Evolutionary conservation across 805 yeast genomes (phyloP).

Genomic region (Sugiyamaella boreocaroliniensis): DNA sequence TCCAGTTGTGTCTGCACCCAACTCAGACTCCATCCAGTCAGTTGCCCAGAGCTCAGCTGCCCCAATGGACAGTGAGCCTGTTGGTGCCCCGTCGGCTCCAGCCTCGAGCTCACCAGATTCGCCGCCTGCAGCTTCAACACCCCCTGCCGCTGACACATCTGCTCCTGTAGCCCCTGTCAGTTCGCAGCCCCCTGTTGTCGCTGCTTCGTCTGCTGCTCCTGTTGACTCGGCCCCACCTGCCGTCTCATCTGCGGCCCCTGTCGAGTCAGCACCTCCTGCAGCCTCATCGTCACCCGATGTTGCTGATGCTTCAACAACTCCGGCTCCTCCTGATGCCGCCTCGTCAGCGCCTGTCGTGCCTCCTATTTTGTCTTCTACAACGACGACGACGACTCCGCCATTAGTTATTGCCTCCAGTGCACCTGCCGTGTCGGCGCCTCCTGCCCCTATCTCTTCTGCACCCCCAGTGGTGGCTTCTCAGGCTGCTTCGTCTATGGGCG

Average conservation of each 20-base stretch:
- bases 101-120: not conserved
- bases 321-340: too few species aligned
- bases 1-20: not conserved
- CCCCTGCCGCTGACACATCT: constrained; percentile 3
- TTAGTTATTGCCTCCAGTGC: not conserved
- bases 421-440: not conserved
- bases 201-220: constrained; percentile 6
- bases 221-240: not conserved
- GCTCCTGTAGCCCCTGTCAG: constrained; percentile 4
- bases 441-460: not conserved
- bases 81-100: not conserved
- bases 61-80: not conserved
- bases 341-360: not conserved
- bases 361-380: not conserved
- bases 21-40: not conserved
- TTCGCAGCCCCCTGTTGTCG: constrained; percentile 5
- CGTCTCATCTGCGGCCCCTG: not conserved
- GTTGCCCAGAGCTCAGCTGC: not conserved
- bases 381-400: not conserved
- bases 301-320: not conserved
- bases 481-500: not conserved
- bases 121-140: not conserved
- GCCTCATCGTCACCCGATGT: not conserved
- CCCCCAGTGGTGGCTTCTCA: not conserved
- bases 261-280: constrained; percentile 6